These are phyloP conservation scores for Ceratocystis huliohia DNA, from an alignment of 2,329 filamentous ascomycete species.

Conservation along the genomic window DNA sequence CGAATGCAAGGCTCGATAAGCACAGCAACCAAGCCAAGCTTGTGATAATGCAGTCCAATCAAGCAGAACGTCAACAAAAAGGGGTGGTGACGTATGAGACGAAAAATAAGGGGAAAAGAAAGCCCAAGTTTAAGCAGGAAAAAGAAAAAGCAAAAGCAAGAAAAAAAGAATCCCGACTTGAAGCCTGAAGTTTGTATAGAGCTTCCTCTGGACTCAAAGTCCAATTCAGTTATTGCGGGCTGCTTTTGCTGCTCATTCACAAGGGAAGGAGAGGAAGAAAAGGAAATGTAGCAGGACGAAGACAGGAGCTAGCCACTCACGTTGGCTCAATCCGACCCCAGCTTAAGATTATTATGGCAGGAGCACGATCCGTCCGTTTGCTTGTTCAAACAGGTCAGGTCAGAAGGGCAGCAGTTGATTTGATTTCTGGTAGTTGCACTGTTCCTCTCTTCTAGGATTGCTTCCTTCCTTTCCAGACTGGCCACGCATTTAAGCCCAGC, in stretches of 20 bases:
- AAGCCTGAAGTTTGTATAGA: background rate
- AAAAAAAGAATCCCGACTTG: background rate
- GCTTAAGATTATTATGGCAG: background rate
- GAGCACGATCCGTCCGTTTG: slow-evolving; percentile 8
- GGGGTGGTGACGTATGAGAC: background rate
- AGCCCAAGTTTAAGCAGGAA: background rate
- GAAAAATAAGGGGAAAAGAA: background rate
- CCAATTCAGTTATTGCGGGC: background rate
- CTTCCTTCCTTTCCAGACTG: no score
- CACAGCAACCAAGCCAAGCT: slow-evolving; percentile 2
- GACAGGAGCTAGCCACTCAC: background rate
- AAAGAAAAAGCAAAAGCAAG: background rate
- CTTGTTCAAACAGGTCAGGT: background rate
- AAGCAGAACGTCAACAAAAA: slow-evolving; percentile 3
- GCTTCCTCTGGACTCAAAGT: background rate
- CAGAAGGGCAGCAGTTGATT: background rate
- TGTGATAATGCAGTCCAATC: background rate
- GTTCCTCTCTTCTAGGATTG: background rate
- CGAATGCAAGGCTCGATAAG: background rate
- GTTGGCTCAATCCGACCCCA: background rate
- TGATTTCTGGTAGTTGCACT: background rate
- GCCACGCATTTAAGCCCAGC: no score
- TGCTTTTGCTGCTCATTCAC: background rate
- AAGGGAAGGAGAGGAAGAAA: background rate
- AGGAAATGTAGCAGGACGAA: background rate